A percentile compares a stretch with the other conserved stretches of the same genome.
Evolutionary conservation across 768 basidiomycete genomes (phyloP).

Genomic region (Myochromella boudieri): DNA sequence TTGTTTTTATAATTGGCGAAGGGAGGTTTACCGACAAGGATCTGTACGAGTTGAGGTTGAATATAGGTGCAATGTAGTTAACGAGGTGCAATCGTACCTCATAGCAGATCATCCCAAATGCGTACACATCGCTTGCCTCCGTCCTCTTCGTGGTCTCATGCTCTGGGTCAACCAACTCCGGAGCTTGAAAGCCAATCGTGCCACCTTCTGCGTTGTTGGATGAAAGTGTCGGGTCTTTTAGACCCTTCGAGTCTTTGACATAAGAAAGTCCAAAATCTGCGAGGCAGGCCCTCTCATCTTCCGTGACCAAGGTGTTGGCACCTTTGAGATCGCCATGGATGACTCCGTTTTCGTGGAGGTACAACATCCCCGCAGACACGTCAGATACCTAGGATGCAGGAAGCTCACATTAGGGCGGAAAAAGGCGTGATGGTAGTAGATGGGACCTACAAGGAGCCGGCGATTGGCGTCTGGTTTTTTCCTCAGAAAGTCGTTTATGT

Average conservation of each 20-base stretch:
- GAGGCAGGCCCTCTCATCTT: slow-evolving; percentile 37
- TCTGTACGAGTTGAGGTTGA: slow-evolving; percentile 13
- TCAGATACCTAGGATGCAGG: slow-evolving; percentile 27
- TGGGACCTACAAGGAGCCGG: background rate
- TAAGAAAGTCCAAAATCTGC: slow-evolving; percentile 49
- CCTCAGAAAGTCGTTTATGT: slow-evolving; percentile 24
- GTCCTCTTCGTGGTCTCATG: slow-evolving; percentile 3
- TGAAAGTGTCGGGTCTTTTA: slow-evolving; percentile 14
- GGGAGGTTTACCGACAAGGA: slow-evolving; percentile 24
- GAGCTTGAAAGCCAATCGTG: slow-evolving; percentile 32
- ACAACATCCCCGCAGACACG: slow-evolving; percentile 29
- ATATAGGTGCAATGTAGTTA: background rate
- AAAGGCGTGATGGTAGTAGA: slow-evolving; percentile 17
- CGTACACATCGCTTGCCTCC: slow-evolving; percentile 8
- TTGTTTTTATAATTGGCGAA: slow-evolving; percentile 20
- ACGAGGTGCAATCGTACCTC: background rate
- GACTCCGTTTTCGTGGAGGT: slow-evolving; percentile 31
- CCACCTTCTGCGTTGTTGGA: slow-evolving; percentile 19
- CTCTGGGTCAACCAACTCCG: slow-evolving; percentile 29
- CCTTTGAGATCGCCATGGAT: slow-evolving; percentile 47
- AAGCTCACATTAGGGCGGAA: slow-evolving; percentile 10
- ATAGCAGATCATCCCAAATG: slow-evolving; percentile 8
- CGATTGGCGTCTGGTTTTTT: slow-evolving; percentile 16
- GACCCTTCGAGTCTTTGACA: slow-evolving; percentile 15
- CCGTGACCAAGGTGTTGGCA: slow-evolving; percentile 46